phyloP scores from a whole-genome alignment of 2,329 filamentous ascomycete genomes.

The Aspergillus eucalypticola region DNA sequence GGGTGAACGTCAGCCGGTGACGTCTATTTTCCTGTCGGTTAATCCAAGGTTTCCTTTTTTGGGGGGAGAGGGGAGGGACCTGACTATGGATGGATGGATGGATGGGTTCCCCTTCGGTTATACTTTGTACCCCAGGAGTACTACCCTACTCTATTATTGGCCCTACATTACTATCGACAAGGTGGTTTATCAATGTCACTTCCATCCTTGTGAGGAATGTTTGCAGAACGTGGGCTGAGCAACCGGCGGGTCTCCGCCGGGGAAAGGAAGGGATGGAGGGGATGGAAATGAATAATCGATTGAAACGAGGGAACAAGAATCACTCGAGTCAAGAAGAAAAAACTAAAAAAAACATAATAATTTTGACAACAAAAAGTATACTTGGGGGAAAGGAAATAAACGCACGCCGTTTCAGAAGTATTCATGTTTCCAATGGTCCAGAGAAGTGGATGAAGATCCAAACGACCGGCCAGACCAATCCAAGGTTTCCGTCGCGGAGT shows the following conservation, averaged over 20 bases:
- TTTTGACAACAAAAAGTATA: not conserved
- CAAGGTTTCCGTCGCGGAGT: slow-evolving; percentile 1
- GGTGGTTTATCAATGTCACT: not conserved
- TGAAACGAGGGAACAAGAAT: not conserved
- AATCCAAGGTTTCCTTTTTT: not conserved
- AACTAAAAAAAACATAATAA: not conserved
- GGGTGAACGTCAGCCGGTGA: slow-evolving; percentile 24
- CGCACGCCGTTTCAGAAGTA: not conserved
- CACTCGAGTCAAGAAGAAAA: not conserved
- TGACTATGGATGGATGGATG: too few relatives aligned
- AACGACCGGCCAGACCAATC: slow-evolving; percentile 10
- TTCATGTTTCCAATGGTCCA: not conserved
- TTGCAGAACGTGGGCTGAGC: slow-evolving; percentile 1
- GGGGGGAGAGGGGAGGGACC: not conserved
- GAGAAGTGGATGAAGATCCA: slow-evolving; percentile 4
- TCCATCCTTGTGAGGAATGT: not conserved
- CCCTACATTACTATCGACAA: not conserved
- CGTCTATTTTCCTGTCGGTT: not conserved
- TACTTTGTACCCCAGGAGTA: not conserved
- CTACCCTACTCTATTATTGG: too few relatives aligned
- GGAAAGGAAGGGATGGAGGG: not conserved
- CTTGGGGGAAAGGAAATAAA: not conserved
- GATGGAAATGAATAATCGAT: not conserved
- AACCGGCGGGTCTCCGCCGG: not conserved
- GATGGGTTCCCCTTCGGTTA: not conserved